Evolutionary conservation across 2,329 filamentous ascomycete species (phyloP), one percentile per base, ranked within the genome.

Genomic region (Pestalotiopsis sp.): DNA sequence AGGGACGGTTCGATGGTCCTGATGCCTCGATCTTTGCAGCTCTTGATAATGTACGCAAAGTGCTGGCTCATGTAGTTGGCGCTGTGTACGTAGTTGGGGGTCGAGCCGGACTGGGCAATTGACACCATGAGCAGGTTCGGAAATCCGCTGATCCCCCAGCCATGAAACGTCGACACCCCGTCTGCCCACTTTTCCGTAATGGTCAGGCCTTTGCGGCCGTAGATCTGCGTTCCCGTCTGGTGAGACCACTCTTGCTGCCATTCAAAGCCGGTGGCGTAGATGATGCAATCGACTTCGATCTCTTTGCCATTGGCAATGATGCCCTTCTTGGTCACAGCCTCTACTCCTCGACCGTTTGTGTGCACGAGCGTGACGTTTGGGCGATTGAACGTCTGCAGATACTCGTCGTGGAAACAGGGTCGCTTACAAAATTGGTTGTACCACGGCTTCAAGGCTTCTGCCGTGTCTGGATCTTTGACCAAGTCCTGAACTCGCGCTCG

Each of bases 341-440:
- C 75, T 7, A 87, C 73, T 3, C 85, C 83, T 59, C 80, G 75
- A 3, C 83, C 84, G 13, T 83, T 72, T 0, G 85, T 87, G 72
- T 88, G 83, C 4, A 88, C 76, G 0, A 89, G 80, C 1, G 76
- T 78, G 3, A 88, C 85, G 69, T 86, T 85, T 0, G 76, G 70
- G 13, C 70, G 74, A 70, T 89, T 89, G 80, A 88, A 88, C 0
- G 80, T 72, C 0, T 75, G 69, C 0, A 87, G 79, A 67, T 84
- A 87, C 12, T 83, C 80, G 68, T 87, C 82, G 72, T 85, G 83
- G 74, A 87, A 87, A 63, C 77, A 80, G 0, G 86, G 86, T 0
- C 86, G 80, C 71, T 88, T 88, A 77, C 86, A 89, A 79, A 82
- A 85, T 1, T 75, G 75, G 0, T 81, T 79, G 73, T 87, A 88